A percentile compares a stretch with the other conserved stretches of the same genome.
phyloP scores from a whole-genome alignment of 176 grass and related monocot species.

The Ampelocalamus luodianensis region DNA sequence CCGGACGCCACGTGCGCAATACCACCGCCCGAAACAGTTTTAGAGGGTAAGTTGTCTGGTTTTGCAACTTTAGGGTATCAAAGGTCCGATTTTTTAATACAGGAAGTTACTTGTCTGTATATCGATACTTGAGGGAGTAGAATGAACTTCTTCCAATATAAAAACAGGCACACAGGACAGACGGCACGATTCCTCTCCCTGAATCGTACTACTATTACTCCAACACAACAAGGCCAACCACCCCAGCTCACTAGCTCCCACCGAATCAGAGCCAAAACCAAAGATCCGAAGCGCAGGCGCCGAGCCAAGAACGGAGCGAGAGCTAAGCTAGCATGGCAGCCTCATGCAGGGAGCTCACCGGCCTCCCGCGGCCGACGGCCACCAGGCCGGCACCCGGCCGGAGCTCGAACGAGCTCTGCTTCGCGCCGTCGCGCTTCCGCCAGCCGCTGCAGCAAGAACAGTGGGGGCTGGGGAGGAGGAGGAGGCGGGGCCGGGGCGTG shows the following conservation, averaged over 20 bases:
- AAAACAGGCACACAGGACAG: not conserved
- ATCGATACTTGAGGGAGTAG: no score
- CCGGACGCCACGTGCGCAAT: no score
- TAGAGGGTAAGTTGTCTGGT: no score
- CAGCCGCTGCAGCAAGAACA: not conserved
- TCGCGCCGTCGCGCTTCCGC: constrained; percentile 30
- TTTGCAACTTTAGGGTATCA: no score
- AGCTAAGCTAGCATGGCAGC: constrained; percentile 36
- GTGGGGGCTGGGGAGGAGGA: not conserved
- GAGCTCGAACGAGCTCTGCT: constrained; percentile 50
- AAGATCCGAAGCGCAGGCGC: constrained; percentile 26
- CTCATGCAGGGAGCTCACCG: constrained; percentile 50
- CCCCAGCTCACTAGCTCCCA: constrained; percentile 25
- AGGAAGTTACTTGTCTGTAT: no score
- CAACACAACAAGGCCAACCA: not conserved
- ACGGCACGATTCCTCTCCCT: not conserved
- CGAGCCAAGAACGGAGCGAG: not conserved
- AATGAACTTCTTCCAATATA: no score
- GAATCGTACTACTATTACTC: not conserved
- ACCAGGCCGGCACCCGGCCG: not conserved
- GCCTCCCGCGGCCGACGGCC: constrained; percentile 2
- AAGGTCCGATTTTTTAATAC: no score
- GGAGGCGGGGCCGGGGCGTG: constrained; percentile 9
- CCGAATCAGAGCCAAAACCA: constrained; percentile 8
- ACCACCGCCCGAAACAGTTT: no score